Evolutionary conservation across 2,329 filamentous ascomycete genomes (phyloP).

Genomic region (Pseudohalonectria lignicola): DNA sequence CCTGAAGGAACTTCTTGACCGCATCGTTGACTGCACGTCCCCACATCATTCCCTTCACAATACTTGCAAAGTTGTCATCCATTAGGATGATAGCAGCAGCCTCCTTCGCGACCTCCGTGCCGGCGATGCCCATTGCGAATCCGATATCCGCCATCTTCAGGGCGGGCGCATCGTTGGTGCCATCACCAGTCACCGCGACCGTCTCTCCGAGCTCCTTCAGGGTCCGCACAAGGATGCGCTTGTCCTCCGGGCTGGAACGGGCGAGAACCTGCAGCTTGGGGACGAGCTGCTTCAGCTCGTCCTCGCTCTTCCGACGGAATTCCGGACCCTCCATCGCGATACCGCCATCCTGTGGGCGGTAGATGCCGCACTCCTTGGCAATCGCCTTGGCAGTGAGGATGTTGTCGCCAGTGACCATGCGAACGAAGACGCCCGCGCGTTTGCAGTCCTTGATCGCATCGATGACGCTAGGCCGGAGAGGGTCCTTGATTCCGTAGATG

Average conservation of each 20-base stretch:
- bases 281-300: slow-evolving; percentile 56
- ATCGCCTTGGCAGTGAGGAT: slow-evolving; percentile 70
- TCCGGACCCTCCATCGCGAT: slow-evolving; percentile 69
- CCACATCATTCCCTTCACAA: slow-evolving; percentile 75
- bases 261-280: slow-evolving; percentile 62
- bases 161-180: slow-evolving; percentile 74
- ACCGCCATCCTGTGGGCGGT: slow-evolving; percentile 43
- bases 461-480: slow-evolving; percentile 62
- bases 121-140: slow-evolving; percentile 77
- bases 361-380: slow-evolving; percentile 67
- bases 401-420: slow-evolving; percentile 83
- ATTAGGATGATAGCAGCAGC: slow-evolving; percentile 77
- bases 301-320: slow-evolving; percentile 60
- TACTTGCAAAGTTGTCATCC: slow-evolving; percentile 83
- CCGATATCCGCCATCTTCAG: slow-evolving; percentile 74
- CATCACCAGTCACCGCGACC: slow-evolving; percentile 74
- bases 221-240: slow-evolving; percentile 59
- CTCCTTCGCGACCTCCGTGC: slow-evolving; percentile 77
- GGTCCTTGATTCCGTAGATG: slow-evolving; percentile 73
- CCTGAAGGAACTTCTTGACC: slow-evolving; percentile 61
- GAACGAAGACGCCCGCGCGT: slow-evolving; percentile 64
- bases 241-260: slow-evolving; percentile 66
- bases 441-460: slow-evolving; percentile 66
- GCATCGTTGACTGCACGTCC: slow-evolving; percentile 68
- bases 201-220: slow-evolving; percentile 66